Evolutionary conservation across 371 early-diverging fungal species (phyloP).

Genomic region (Mortierella sp.): DNA sequence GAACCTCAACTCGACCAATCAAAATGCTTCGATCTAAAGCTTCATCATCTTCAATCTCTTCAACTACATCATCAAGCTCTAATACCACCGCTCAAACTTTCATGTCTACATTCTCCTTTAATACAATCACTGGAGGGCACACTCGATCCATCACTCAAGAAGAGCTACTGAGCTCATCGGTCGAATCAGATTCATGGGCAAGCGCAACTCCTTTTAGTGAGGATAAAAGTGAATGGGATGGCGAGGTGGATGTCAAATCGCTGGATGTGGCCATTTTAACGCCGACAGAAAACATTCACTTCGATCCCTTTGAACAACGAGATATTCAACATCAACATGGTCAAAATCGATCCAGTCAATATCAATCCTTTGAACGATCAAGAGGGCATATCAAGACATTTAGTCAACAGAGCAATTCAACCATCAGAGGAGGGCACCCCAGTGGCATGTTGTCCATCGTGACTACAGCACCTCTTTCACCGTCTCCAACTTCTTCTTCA

Average conservation of each 20-base stretch:
- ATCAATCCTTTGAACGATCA: neutral
- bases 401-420: conserved; percentile 27
- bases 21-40: conserved; percentile 11
- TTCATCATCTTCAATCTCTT: conserved; percentile 35
- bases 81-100: conserved; percentile 37
- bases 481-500: conserved; percentile 5
- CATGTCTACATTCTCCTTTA: conserved; percentile 43
- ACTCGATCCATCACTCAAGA: neutral
- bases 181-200: neutral
- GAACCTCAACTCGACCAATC: neutral
- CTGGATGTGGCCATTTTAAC: conserved; percentile 34
- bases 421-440: conserved; percentile 9
- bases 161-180: neutral
- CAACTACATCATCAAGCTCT: conserved; percentile 23
- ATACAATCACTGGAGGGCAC: conserved; percentile 26
- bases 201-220: neutral
- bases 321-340: neutral
- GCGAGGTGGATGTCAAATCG: conserved; percentile 14
- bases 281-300: conserved; percentile 2
- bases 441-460: neutral
- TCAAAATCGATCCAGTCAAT: neutral
- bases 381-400: conserved; percentile 14
- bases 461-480: neutral
- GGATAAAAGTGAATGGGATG: conserved; percentile 2
- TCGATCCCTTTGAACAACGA: conserved; percentile 1